Percentiles rank a stretch among this genome's conserved stretches.
phyloP scores from a whole-genome alignment of 108 stramenopile species.

The Nitzschia sp. region DNA sequence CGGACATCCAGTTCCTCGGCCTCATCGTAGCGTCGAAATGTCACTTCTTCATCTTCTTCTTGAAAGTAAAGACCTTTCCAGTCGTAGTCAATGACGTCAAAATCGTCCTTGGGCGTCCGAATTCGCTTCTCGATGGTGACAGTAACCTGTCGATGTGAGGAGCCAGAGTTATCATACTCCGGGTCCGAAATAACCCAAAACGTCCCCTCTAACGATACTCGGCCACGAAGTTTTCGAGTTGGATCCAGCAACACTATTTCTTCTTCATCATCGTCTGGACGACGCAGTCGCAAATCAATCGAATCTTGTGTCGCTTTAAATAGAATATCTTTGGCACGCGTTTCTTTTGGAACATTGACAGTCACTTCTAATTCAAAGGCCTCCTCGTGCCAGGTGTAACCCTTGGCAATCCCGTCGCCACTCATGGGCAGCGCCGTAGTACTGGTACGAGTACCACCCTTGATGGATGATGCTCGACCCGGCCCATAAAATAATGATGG shows the following conservation, averaged over 20 bases:
- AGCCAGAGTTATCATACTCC: slow-evolving; percentile 17
- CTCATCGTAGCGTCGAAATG: slow-evolving; percentile 63
- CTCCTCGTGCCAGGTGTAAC: slow-evolving; percentile 80
- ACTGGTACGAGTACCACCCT: not conserved
- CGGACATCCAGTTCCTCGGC: slow-evolving; percentile 77
- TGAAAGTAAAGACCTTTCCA: slow-evolving; percentile 81
- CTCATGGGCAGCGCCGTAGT: slow-evolving; percentile 6
- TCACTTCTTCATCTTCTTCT: slow-evolving; percentile 72
- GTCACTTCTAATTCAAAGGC: slow-evolving; percentile 81
- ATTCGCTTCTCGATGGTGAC: slow-evolving; percentile 73
- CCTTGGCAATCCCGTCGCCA: slow-evolving; percentile 53
- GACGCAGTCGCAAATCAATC: slow-evolving; percentile 46
- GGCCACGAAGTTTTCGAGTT: slow-evolving; percentile 58
- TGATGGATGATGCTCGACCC: not conserved
- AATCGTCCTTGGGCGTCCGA: slow-evolving; percentile 48
- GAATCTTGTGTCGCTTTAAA: slow-evolving; percentile 58
- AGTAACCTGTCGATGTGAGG: slow-evolving; percentile 45
- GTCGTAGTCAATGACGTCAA: slow-evolving; percentile 75
- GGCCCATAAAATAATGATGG: not conserved
- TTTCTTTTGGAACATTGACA: slow-evolving; percentile 61
- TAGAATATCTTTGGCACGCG: slow-evolving; percentile 60
- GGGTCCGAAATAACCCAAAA: slow-evolving; percentile 77
- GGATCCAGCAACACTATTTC: slow-evolving; percentile 58
- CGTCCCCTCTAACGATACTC: slow-evolving; percentile 72
- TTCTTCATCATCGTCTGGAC: not conserved